A percentile compares a stretch with the other conserved stretches of the same genome.
These are phyloP conservation scores for Hevea brasiliensis DNA, from an alignment of 345 rosid species.

Conservation along the genomic window DNA sequence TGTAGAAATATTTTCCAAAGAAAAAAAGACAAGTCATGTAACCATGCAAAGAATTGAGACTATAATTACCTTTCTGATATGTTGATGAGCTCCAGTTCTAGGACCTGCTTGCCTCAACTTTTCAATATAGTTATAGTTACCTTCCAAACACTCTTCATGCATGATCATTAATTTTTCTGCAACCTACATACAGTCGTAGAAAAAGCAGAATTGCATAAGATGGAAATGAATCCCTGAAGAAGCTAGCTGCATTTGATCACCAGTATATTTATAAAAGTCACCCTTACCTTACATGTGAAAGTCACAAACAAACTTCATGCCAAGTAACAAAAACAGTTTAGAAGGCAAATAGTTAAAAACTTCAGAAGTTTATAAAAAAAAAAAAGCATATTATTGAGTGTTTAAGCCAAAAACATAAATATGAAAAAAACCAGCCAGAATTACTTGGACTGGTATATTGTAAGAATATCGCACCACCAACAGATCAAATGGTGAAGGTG, in stretches of 20 bases:
- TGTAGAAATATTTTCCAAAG: background rate
- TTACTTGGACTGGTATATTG: too few relatives aligned
- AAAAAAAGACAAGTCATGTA: background rate
- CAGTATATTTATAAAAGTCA: background rate
- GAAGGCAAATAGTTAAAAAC: background rate
- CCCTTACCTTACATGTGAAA: background rate
- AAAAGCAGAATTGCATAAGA: slow-evolving; percentile 4
- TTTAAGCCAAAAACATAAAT: background rate
- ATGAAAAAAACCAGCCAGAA: background rate
- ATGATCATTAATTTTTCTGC: slow-evolving; percentile 70
- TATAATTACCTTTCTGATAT: slow-evolving; percentile 53
- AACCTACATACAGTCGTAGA: slow-evolving; percentile 44
- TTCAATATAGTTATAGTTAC: slow-evolving; percentile 55
- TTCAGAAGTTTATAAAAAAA: too few relatives aligned
- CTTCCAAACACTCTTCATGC: slow-evolving; percentile 73
- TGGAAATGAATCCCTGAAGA: background rate
- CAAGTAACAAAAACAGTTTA: background rate
- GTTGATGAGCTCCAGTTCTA: slow-evolving; percentile 32
- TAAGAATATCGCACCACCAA: background rate
- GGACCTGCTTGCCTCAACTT: slow-evolving; percentile 47
- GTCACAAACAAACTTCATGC: background rate
- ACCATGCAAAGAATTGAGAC: slow-evolving; percentile 1
- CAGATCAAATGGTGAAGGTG: too few relatives aligned
- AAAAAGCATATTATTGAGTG: background rate
- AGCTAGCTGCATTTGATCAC: background rate